Conservation (phyloP, 371 early-diverging fungal genomes). For the Parasitella parasitica region DNA sequence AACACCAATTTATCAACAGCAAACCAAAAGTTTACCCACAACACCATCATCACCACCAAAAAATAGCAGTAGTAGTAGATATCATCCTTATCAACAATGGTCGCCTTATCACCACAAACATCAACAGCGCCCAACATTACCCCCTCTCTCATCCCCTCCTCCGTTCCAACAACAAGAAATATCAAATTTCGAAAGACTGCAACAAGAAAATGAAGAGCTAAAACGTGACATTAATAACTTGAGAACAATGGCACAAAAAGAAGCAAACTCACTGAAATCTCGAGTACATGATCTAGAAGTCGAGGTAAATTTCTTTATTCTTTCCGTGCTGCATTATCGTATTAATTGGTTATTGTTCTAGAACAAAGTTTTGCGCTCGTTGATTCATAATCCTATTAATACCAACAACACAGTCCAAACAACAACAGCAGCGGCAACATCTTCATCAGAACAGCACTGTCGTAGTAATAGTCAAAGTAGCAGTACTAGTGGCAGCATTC, state of each 20-base stretch:
- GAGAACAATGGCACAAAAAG: slow-evolving; percentile 20
- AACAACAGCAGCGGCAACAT: not conserved
- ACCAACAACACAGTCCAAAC: not conserved
- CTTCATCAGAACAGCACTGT: not conserved
- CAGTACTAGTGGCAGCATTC: not conserved
- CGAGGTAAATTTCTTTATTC: slow-evolving; percentile 18
- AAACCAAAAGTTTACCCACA: slow-evolving; percentile 22
- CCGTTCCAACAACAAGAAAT: not conserved
- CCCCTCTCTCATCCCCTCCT: slow-evolving; percentile 8
- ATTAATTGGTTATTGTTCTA: not conserved
- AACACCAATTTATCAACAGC: slow-evolving; percentile 15
- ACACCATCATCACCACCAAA: slow-evolving; percentile 22
- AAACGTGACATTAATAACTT: slow-evolving; percentile 25
- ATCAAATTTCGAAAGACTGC: slow-evolving; percentile 8
- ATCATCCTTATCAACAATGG: slow-evolving; percentile 19
- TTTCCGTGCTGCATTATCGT: not conserved
- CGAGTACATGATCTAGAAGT: slow-evolving; percentile 35
- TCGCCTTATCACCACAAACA: slow-evolving; percentile 9
- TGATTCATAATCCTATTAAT: slow-evolving; percentile 18
- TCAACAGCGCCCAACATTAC: slow-evolving; percentile 1
- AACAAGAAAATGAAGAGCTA: slow-evolving; percentile 24
- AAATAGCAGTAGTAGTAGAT: not conserved
- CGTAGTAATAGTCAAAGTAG: not conserved
- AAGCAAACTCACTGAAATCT: slow-evolving; percentile 13
- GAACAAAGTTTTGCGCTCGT: slow-evolving; percentile 35